A percentile compares a stretch with the other conserved stretches of the same genome.
These are phyloP conservation scores for Beta corolliflora DNA, from an alignment of 179 eudicot species.

Conservation along the genomic window DNA sequence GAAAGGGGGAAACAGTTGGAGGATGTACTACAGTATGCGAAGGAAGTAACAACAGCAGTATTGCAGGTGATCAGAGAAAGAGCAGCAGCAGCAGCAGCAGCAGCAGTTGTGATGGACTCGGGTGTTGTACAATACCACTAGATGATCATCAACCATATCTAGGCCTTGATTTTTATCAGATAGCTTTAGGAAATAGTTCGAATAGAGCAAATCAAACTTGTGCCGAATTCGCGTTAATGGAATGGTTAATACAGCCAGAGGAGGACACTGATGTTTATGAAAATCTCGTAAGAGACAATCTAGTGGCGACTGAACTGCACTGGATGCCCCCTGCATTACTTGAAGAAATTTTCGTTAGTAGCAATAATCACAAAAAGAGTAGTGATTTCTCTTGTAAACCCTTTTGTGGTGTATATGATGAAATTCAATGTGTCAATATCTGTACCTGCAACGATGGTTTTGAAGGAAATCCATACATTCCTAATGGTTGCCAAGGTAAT, in stretches of 20 bases:
- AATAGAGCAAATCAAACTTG: conserved; percentile 17
- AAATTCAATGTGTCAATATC: conserved; percentile 25
- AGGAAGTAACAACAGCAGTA: neutral
- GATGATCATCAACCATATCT: neutral
- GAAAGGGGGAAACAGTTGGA: conserved; percentile 1
- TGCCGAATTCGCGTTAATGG: conserved; percentile 2
- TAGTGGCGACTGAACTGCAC: conserved; percentile 8
- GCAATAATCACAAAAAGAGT: neutral
- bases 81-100: neutral
- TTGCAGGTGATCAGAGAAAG: neutral
- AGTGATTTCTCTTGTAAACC: conserved; percentile 19
- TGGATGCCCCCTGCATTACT: conserved; percentile 22
- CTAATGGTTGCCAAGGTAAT: conserved; percentile 29
- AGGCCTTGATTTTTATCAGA: conserved; percentile 21
- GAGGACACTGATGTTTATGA: neutral
- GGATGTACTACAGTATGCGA: conserved; percentile 5
- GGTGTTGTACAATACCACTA: conserved; percentile 22
- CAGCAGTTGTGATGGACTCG: conserved; percentile 27
- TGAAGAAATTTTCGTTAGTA: conserved; percentile 3
- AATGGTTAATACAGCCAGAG: neutral
- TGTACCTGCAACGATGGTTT: conserved; percentile 33
- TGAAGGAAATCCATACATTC: conserved; percentile 29
- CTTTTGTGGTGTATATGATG: conserved; percentile 19
- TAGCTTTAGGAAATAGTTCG: conserved; percentile 9
- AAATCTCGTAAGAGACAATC: neutral